A percentile compares a stretch with the other conserved stretches of the same genome.
These are phyloP conservation scores for Candida suzukii DNA, from an alignment of 805 yeast genomes.

Conservation along the genomic window DNA sequence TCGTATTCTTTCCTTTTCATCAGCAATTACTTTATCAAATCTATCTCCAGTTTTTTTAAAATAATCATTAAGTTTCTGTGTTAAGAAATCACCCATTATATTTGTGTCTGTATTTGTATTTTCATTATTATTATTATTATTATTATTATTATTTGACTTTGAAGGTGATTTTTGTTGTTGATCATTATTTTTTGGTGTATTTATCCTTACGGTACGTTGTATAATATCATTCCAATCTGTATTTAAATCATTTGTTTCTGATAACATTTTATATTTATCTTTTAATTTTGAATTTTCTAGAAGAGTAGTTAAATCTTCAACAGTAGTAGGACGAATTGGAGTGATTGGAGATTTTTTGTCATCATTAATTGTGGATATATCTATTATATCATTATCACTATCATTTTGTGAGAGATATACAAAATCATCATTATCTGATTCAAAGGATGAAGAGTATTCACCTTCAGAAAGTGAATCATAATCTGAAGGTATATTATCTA, in stretches of 20 bases:
- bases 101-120: background rate
- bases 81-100: background rate
- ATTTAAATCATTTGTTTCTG: background rate
- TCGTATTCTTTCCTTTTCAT: constrained; percentile 9
- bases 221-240: background rate
- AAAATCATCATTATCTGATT: constrained; percentile 6
- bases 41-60: background rate
- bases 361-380: background rate
- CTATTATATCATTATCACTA: background rate
- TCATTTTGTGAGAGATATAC: background rate
- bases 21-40: background rate
- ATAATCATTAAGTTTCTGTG: background rate
- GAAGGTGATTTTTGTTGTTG: background rate
- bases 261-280: background rate
- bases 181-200: background rate
- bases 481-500: constrained; percentile 18
- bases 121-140: background rate
- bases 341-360: background rate
- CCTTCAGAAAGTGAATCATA: constrained; percentile 18
- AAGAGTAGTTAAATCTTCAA: background rate
- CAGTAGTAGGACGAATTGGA: no score
- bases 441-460: background rate
- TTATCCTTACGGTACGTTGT: background rate
- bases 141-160: background rate
- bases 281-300: background rate